These are phyloP conservation scores for Eutypella sp. DNA, from an alignment of 2,329 filamentous ascomycete genomes.

Conservation along the genomic window DNA sequence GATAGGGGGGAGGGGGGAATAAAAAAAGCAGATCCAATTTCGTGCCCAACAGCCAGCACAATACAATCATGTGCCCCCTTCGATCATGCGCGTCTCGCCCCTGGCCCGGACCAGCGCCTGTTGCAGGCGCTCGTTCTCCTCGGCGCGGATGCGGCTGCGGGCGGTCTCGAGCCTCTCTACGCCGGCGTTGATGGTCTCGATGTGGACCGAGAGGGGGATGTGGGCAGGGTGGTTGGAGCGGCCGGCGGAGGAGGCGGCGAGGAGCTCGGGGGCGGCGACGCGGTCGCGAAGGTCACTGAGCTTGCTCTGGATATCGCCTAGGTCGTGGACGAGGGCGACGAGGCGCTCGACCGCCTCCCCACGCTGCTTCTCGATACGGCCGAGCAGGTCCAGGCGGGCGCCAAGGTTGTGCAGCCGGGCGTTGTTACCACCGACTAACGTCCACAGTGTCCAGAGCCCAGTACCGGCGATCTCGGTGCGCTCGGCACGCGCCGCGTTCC, in stretches of 20 bases:
- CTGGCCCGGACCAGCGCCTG: constrained; percentile 45
- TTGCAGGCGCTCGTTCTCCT: constrained; percentile 54
- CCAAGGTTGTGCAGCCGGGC: constrained; percentile 56
- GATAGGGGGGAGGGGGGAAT: too few relatives aligned
- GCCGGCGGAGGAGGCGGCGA: constrained; percentile 37
- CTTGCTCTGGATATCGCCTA: constrained; percentile 67
- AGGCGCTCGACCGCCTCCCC: constrained; percentile 63
- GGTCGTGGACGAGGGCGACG: constrained; percentile 63
- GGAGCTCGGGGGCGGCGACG: constrained; percentile 60
- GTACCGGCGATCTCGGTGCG: constrained; percentile 64
- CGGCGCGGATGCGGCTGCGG: constrained; percentile 51
- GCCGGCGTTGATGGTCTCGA: constrained; percentile 68
- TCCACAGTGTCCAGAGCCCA: constrained; percentile 70
- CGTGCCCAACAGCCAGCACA: not conserved
- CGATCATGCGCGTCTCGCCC: constrained; percentile 38
- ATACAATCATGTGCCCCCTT: constrained; percentile 18
- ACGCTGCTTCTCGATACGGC: constrained; percentile 62
- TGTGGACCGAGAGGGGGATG: constrained; percentile 67
- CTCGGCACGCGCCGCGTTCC: constrained; percentile 50
- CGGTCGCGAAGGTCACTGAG: constrained; percentile 68
- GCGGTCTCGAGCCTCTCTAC: constrained; percentile 67
- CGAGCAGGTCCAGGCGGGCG: constrained; percentile 58
- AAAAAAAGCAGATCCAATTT: too few relatives aligned
- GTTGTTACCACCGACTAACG: constrained; percentile 65
- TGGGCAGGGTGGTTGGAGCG: constrained; percentile 18